Evolutionary conservation across 1,284 basidiomycete species (phyloP).

Genomic region (Phenoliferia sp.): DNA sequence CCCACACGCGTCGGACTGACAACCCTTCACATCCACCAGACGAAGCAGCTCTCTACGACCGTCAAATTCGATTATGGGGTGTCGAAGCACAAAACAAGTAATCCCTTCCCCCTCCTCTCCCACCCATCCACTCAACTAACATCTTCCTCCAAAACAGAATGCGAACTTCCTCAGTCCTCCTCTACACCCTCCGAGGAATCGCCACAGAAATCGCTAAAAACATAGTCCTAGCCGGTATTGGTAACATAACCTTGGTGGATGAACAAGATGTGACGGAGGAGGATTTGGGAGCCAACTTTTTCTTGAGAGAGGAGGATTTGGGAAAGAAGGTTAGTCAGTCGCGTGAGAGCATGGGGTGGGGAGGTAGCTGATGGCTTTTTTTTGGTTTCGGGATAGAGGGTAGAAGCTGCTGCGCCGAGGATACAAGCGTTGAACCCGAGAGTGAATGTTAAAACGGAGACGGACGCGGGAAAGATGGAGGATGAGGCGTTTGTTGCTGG

Average conservation of each 20-base stretch:
- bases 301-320: slow-evolving; percentile 87
- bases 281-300: slow-evolving; percentile 88
- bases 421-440: slow-evolving; percentile 88
- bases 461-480: slow-evolving; percentile 41
- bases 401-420: slow-evolving; percentile 72
- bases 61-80: slow-evolving; percentile 93
- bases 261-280: slow-evolving; percentile 50
- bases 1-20: too few species aligned
- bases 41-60: slow-evolving; percentile 85
- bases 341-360: background rate
- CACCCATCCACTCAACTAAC: slow-evolving; percentile 15
- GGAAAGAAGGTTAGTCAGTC: slow-evolving; percentile 64
- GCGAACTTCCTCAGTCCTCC: slow-evolving; percentile 84
- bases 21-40: too few species aligned
- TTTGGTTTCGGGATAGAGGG: slow-evolving; percentile 54
- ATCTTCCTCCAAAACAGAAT: slow-evolving; percentile 55
- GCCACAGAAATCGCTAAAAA: slow-evolving; percentile 98
- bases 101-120: slow-evolving; percentile 33
- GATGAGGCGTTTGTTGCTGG: slow-evolving; percentile 46
- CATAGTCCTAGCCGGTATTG: slow-evolving; percentile 56
- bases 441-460: slow-evolving; percentile 68
- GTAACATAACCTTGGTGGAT: slow-evolving; percentile 54
- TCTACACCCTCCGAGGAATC: slow-evolving; percentile 71
- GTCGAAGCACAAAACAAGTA: slow-evolving; percentile 93
- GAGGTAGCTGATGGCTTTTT: background rate